Conservation (phyloP, 305 asterid genomes). For the Solanum hybrid region DNA sequence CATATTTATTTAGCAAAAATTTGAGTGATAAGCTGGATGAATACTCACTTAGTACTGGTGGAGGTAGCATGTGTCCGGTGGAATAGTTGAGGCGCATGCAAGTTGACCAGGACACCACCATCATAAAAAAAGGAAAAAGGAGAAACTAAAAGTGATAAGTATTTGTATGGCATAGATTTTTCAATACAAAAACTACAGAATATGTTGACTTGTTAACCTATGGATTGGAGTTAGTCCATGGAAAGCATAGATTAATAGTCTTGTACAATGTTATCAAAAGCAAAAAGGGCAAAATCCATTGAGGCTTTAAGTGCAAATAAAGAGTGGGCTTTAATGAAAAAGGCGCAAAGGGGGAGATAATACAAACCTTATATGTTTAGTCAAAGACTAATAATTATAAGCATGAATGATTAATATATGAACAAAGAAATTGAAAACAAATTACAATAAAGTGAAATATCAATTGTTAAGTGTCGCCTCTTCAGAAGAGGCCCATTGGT, state of each 20-base stretch:
- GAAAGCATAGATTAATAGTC: background rate
- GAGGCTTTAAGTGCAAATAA: background rate
- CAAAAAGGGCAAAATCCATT: background rate
- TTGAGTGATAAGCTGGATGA: background rate
- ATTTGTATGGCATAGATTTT: background rate
- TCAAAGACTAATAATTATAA: background rate
- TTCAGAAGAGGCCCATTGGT: background rate
- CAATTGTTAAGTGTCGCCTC: background rate
- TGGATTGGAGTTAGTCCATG: background rate
- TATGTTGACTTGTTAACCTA: background rate
- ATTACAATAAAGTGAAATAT: background rate
- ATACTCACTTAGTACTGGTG: background rate
- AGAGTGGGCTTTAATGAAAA: background rate
- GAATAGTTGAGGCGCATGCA: background rate
- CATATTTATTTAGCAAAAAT: background rate
- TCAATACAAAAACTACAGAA: background rate
- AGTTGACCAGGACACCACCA: background rate
- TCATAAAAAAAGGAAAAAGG: background rate
- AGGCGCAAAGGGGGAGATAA: background rate
- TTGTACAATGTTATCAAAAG: background rate
- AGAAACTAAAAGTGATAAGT: background rate
- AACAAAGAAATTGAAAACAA: background rate
- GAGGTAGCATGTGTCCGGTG: background rate
- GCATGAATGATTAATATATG: background rate
- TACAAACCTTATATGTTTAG: background rate